Evolutionary conservation across 1,139 yeast species (phyloP), one percentile per base, ranked within the genome.

Genomic region (Zygosaccharomyces pseudobailii): DNA sequence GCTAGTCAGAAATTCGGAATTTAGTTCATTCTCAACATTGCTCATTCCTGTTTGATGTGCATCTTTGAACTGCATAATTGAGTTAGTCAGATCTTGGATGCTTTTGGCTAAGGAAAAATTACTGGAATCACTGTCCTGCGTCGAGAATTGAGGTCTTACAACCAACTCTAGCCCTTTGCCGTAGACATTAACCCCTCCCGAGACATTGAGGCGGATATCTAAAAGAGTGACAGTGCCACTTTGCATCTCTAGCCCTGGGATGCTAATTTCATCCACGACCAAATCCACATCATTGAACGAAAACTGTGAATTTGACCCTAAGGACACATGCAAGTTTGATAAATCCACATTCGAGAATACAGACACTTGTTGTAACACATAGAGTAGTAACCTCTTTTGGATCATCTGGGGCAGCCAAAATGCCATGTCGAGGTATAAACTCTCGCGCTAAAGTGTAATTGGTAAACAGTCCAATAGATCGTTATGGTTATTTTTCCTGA

Each of bases 401-500:
- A 89, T 74, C 63, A 83, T 84, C 62, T 84, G 90, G 8, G 95
- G 92, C 65, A 85, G 75, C 94, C 95, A 86, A 42, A 85, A 82
- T 59, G 78, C 76, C 84, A 79, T 79, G 19, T n/a, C 33, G 17
- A 38, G 20, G 17, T 13, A 13, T 13, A 13, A 13, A 13, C 17
- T 13, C 17, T 13, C 17, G 17, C 2, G 17, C 17, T 13, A 13
- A 13, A 1, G 17, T 13, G 17, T 13, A 13, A 13, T 1, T 13
- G 17, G 17, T 13, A 13, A 13, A 13, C 2, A 13, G 17, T 13
- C 1, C 17, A 13, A 13, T 2, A 13, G 17, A 13, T 13, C 17
- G 17, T 13, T 13, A 1, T 13, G 17, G 2, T 13, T 13, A 13
- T 13, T 13, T 2, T 13, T 13, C 2, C 17, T 13, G 17, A 13